phyloP scores from a whole-genome alignment of 2,329 filamentous ascomycete species.

The Alternaria triticina region DNA sequence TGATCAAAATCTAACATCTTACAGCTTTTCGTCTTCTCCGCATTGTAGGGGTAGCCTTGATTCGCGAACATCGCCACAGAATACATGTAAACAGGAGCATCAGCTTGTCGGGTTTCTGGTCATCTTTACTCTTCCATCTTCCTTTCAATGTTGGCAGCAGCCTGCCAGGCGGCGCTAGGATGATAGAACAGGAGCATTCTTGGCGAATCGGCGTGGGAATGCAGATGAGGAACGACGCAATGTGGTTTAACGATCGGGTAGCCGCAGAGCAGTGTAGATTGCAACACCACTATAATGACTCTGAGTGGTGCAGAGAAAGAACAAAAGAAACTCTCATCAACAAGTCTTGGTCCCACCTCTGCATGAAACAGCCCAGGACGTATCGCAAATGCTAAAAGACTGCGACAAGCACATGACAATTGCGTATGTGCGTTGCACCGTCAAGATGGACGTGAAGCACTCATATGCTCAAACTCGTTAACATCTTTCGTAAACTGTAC shows the following conservation, averaged over 20 bases:
- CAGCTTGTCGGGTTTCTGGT: conserved; percentile 34
- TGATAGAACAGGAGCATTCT: conserved; percentile 38
- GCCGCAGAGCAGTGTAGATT: conserved; percentile 38
- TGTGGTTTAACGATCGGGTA: conserved; percentile 32
- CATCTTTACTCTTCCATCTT: conserved; percentile 37
- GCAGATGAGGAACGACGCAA: conserved; percentile 34
- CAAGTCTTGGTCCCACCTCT: background rate
- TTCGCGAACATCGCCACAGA: conserved; percentile 32
- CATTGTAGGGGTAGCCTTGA: conserved; percentile 51
- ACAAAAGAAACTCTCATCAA: conserved; percentile 33
- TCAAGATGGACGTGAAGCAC: background rate
- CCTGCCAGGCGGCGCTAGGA: conserved; percentile 36
- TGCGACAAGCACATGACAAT: background rate
- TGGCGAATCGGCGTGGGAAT: conserved; percentile 29
- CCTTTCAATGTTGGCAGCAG: conserved; percentile 35
- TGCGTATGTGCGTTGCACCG: background rate
- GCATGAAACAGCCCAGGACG: background rate
- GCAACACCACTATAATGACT: conserved; percentile 41
- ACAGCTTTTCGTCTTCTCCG: conserved; percentile 64
- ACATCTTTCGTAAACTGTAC: background rate
- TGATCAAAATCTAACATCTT: conserved; percentile 8
- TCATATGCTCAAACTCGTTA: background rate
- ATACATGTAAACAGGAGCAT: conserved; percentile 37
- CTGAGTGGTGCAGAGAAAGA: conserved; percentile 38
- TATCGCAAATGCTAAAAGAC: background rate